Base-by-base conservation (phyloP, 2,329 filamentous ascomycete species). In the Saccharata proteae region DNA sequence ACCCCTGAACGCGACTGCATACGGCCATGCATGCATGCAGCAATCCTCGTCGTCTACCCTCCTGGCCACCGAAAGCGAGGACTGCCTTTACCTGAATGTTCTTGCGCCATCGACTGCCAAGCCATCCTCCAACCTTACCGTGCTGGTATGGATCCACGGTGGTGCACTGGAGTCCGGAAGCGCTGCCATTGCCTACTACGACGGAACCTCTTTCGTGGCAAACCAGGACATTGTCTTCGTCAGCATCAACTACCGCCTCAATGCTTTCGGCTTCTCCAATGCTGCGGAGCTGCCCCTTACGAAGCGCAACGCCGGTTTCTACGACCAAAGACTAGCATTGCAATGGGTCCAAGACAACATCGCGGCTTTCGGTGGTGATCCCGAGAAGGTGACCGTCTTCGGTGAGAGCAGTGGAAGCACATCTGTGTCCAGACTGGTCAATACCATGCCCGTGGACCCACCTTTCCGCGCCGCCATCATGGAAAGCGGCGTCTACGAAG, bases 61-160 rank as follows among this genome's bases (percentile, higher is more conserved):
- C 16, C 29, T 26, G 12, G 20, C 20, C 12, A 28, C 14, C 1
- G 26, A 34, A 9, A n/a, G n/a, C n/a, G 55, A 58, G 37, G 58
- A 65, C 16, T 65, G 61, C 31, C 37, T 65, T 41, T 63, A 55
- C 40, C 43, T 64, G 13, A 58, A 58, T 41, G 37, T 55, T 24
- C 53, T 47, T 48, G 50, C 46, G 1, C 46, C 52, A 0, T 39
- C 44, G 7, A 22, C 31, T 6, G 14, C 17, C 25, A 34, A 25
- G 24, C 25, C 6, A 3, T 27, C 26, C 23, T 25, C 26, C 18
- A 25, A 26, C 4, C 21, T 40, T 2, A 43, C 55, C 0, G 64
- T 69, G 0, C 37, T 68, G 2, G 58, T 68, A 4, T 67, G 58
- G 58, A 63, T 69, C 22, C 64, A 67, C 39, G 65, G 65, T 10